Conservation (phyloP, 495 filamentous ascomycete species). For the Astrothelium macrocarpum region DNA sequence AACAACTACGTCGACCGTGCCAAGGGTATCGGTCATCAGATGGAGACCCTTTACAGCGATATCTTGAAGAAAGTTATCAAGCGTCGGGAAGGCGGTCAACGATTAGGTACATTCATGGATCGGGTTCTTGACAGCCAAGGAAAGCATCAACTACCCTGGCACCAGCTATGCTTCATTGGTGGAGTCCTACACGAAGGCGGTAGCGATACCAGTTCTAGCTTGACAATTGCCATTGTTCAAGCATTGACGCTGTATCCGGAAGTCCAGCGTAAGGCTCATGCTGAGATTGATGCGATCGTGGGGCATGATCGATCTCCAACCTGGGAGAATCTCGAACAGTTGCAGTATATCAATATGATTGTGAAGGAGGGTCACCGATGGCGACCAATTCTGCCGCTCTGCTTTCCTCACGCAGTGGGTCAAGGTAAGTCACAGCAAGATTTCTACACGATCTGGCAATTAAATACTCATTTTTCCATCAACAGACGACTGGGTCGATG, state of each 20-base stretch:
- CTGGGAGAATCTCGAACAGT: conserved; percentile 14
- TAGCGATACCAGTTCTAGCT: conserved; percentile 35
- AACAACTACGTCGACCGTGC: conserved; percentile 35
- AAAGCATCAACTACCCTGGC: conserved; percentile 21
- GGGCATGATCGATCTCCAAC: conserved; percentile 18
- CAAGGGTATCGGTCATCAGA: conserved; percentile 30
- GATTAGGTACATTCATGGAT: conserved; percentile 36
- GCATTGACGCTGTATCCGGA: conserved; percentile 38
- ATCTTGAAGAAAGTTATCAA: conserved; percentile 14
- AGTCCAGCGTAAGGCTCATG: conserved; percentile 32
- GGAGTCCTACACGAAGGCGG: conserved; percentile 38
- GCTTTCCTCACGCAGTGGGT: conserved; percentile 19
- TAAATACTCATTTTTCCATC: not conserved
- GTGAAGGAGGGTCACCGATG: conserved; percentile 25
- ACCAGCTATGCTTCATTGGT: conserved; percentile 18
- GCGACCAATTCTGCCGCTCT: conserved; percentile 20
- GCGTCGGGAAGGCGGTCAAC: conserved; percentile 14
- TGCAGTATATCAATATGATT: conserved; percentile 21
- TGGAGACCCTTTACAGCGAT: conserved; percentile 36
- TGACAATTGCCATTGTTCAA: conserved; percentile 35
- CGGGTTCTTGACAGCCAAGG: conserved; percentile 36
- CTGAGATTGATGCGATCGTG: conserved; percentile 25
- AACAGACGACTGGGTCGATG: conserved; percentile 25
- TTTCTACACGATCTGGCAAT: not conserved
- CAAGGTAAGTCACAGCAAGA: conserved; percentile 3